phyloP scores from a whole-genome alignment of 2,329 filamentous ascomycete genomes.

The Pseudonectria buxi region DNA sequence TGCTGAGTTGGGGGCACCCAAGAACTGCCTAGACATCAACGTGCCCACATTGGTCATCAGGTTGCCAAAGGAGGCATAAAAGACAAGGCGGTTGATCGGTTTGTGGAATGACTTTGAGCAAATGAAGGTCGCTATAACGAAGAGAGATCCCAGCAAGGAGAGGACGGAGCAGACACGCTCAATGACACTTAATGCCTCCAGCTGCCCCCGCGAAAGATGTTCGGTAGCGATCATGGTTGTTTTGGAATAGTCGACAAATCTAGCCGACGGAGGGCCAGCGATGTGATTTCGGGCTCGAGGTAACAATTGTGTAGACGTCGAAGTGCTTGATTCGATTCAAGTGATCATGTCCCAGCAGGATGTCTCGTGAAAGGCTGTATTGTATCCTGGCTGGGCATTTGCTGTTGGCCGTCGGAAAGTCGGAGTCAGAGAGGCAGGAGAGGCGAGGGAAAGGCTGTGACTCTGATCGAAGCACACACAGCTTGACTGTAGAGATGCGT shows the following conservation, averaged over 20 bases:
- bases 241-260: not conserved
- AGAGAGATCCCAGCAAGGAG: slow-evolving; percentile 62
- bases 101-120: slow-evolving; percentile 67
- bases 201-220: slow-evolving; percentile 26
- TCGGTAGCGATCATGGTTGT: slow-evolving; percentile 12
- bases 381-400: no score
- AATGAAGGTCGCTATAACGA: slow-evolving; percentile 67
- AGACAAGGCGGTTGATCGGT: slow-evolving; percentile 79
- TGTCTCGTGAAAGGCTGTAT: no score
- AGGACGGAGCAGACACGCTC: slow-evolving; percentile 64
- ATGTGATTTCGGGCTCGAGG: not conserved
- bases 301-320: not conserved
- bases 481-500: no score
- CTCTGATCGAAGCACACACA: no score
- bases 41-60: slow-evolving; percentile 71
- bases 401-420: no score
- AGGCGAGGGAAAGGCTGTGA: no score
- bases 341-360: no score
- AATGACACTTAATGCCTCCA: slow-evolving; percentile 51
- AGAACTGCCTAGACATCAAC: slow-evolving; percentile 59
- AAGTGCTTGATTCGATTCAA: no score
- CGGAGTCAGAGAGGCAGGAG: no score
- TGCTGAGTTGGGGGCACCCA: slow-evolving; percentile 40
- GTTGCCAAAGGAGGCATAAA: slow-evolving; percentile 79
- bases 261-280: not conserved